Evolutionary conservation across 2,329 filamentous ascomycete species (phyloP), one percentile per base, ranked within the genome.

Genomic region (Monilinia vaccinii-corymbosi): DNA sequence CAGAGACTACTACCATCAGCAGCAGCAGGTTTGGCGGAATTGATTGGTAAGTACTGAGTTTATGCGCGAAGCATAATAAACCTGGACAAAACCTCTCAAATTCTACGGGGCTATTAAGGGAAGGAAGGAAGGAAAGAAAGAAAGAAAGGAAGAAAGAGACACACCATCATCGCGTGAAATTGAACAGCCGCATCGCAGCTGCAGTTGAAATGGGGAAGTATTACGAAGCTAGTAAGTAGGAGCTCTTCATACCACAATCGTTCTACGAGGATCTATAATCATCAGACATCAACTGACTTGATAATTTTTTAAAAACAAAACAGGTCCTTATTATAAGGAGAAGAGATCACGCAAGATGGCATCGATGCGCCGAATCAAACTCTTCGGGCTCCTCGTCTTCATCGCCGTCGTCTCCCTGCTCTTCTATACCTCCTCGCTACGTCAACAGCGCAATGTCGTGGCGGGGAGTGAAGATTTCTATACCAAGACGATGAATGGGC

Each of bases 351-450:
- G 57, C 50, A 65, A 60, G 58, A 91, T 91, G 87, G 82, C 84
- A 68, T 87, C 87, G 23, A 78, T 81, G 67, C 85, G 90, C 65
- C 85, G 89, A 67, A 71, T 90, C 68, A 85, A 86, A 70, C 76
- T 87, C 67, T 76, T 91, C 60, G 76, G 83, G 64, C 77, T 92
- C 68, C 77, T 86, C 60, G 78, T 85, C 60, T 67, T 91, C 66
- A 78, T 85, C 65, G 77, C 82, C 61, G 74, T 93, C 62, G 75
- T 93, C 66, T 79, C 86, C 49, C 76, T 87, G 58, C 77, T 95
- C 66, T 91, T 93, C 77, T 86, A 90, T 71, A 87, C 86, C 23
- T 81, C 80, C n/a, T 79, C 79, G 52, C 75, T 81, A 56, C 78
- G 80, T 60, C 76, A 80, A 53, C 44, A 52, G 77, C 78, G 38